phyloP scores from a whole-genome alignment of 257 asterid species.

The Thymus mandschuricus region DNA sequence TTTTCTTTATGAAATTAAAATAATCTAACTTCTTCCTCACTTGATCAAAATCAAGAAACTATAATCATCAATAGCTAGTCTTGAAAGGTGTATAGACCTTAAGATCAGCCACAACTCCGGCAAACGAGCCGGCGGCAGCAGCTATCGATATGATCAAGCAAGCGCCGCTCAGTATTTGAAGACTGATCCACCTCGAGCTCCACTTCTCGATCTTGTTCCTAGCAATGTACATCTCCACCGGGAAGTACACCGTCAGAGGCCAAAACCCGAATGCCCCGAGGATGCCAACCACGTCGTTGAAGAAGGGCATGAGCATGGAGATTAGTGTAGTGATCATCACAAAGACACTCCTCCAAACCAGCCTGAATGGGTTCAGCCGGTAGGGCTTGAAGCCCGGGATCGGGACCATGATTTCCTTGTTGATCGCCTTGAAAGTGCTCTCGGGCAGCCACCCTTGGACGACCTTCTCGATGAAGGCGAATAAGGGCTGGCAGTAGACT shows the following conservation, averaged over 20 bases:
- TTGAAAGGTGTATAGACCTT: constrained; percentile 45
- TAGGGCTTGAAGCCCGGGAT: constrained; percentile 32
- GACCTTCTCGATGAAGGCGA: constrained; percentile 41
- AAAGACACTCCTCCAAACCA: constrained; percentile 47
- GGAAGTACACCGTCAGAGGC: constrained; percentile 55
- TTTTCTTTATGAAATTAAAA: neutral
- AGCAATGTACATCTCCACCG: constrained; percentile 51
- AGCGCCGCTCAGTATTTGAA: constrained; percentile 43
- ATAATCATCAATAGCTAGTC: constrained; percentile 34
- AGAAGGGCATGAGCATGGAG: constrained; percentile 59
- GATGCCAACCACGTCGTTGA: constrained; percentile 50
- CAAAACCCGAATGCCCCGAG: constrained; percentile 51
- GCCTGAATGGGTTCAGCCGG: constrained; percentile 41
- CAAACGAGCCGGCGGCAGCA: constrained; percentile 61
- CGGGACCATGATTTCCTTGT: constrained; percentile 31
- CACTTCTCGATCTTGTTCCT: constrained; percentile 39
- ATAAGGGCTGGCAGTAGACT: constrained; percentile 55
- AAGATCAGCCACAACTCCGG: constrained; percentile 47
- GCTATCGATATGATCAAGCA: constrained; percentile 49
- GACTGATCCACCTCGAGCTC: constrained; percentile 46
- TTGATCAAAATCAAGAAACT: neutral
- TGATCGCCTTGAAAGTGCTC: constrained; percentile 32
- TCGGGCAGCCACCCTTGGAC: constrained; percentile 33
- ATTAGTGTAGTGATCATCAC: constrained; percentile 42
- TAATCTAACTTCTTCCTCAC: neutral